Conservation (phyloP, 2,329 filamentous ascomycete species). For the Talaromyces sp. region DNA sequence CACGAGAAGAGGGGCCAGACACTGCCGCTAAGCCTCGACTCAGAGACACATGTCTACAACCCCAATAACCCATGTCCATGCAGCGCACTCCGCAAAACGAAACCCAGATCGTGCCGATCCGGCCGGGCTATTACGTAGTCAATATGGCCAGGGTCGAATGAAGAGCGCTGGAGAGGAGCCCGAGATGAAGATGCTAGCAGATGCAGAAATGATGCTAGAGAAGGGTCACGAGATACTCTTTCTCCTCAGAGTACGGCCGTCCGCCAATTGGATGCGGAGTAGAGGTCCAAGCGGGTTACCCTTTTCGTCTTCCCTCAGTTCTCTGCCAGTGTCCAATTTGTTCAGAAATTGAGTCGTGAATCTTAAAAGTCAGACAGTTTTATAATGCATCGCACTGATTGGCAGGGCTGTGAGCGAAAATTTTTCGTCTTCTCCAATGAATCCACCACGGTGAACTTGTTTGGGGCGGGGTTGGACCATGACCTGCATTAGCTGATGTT, state of each 20-base stretch:
- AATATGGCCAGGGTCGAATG: not conserved
- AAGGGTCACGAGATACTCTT: not conserved
- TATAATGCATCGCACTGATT: not conserved
- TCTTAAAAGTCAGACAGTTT: not conserved
- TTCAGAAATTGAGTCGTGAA: not conserved
- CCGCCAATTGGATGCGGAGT: not conserved
- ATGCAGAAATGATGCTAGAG: slow-evolving; percentile 5
- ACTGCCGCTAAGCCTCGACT: slow-evolving; percentile 3
- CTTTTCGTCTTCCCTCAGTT: not conserved
- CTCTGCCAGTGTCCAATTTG: not conserved
- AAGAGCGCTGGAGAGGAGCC: not conserved
- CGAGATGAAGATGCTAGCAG: slow-evolving; percentile 1
- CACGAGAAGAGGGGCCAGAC: not conserved
- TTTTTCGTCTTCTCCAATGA: slow-evolving; percentile 9
- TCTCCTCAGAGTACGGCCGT: not conserved
- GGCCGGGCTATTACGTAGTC: slow-evolving; percentile 4
- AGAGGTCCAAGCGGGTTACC: slow-evolving; percentile 1
- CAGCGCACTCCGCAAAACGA: slow-evolving; percentile 15
- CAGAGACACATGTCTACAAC: not conserved
- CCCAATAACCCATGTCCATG: not conserved
- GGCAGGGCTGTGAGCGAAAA: not conserved
- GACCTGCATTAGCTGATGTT: slow-evolving; percentile 18
- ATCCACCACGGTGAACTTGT: slow-evolving; percentile 15
- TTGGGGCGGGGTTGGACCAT: slow-evolving; percentile 16
- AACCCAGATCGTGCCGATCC: slow-evolving; percentile 14